A percentile compares a stretch with the other conserved stretches of the same genome.
Conservation (phyloP, 495 filamentous ascomycete species). For the Neurospora intermedia region DNA sequence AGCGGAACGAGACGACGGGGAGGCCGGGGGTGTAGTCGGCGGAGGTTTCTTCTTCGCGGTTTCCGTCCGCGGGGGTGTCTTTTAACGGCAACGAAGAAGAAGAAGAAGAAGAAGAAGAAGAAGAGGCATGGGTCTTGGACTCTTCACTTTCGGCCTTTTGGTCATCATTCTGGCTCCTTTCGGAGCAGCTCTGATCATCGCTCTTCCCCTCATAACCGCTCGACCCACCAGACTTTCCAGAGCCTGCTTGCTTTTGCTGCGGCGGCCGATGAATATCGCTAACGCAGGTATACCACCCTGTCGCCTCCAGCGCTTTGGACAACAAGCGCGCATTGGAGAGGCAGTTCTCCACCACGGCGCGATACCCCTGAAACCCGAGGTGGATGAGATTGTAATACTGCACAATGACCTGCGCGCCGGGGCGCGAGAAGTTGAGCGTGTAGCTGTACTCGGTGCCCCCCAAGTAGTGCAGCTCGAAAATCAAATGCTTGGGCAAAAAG, state of each 20-base stretch:
- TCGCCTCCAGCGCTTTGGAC: constrained; percentile 56
- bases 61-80: neutral
- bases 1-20: constrained; percentile 61
- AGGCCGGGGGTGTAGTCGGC: constrained; percentile 57
- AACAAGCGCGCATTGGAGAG: constrained; percentile 58
- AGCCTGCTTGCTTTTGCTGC: neutral
- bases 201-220: constrained; percentile 2
- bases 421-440: constrained; percentile 67
- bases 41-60: constrained; percentile 21
- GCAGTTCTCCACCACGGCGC: constrained; percentile 58
- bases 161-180: neutral
- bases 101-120: neutral
- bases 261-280: constrained; percentile 55
- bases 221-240: constrained; percentile 1
- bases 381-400: constrained; percentile 74
- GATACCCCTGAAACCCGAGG: constrained; percentile 57
- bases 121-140: neutral
- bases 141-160: constrained; percentile 21
- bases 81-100: neutral
- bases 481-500: constrained; percentile 56
- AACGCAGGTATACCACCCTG: constrained; percentile 59
- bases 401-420: constrained; percentile 58
- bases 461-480: constrained; percentile 68
- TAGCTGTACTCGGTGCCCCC: constrained; percentile 65
- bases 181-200: constrained; percentile 19